A percentile compares a stretch with the other conserved stretches of the same genome.
Evolutionary conservation across 345 rosid species (phyloP).

Genomic region (Kandelia obovata): DNA sequence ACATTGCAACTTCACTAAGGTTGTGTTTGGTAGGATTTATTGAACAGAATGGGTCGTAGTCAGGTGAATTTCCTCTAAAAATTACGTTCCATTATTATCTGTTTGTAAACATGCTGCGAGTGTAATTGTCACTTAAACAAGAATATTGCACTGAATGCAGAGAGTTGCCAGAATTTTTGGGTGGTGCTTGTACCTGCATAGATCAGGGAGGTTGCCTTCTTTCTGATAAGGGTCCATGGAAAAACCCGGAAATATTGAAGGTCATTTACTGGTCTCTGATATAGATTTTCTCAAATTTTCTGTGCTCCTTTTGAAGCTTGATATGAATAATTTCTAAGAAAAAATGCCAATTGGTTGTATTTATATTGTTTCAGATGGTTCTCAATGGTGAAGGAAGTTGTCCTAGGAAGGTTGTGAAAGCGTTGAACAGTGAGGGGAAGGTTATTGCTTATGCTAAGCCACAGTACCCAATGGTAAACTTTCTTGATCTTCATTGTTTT

Average conservation of each 20-base stretch:
- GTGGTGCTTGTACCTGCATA: conserved; percentile 84
- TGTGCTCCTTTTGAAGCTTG: too few species aligned
- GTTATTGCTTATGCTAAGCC: conserved; percentile 95
- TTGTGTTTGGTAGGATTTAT: too few species aligned
- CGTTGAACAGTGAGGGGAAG: conserved; percentile 85
- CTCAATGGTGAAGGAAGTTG: conserved; percentile 69
- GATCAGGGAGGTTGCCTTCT: conserved; percentile 90
- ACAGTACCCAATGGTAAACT: conserved; percentile 54
- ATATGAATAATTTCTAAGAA: too few species aligned
- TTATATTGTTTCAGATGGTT: conserved; percentile 60
- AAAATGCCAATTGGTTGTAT: background rate
- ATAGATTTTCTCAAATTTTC: background rate
- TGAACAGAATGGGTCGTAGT: too few species aligned
- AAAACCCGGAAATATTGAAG: conserved; percentile 74
- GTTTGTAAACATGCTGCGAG: background rate
- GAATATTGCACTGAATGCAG: conserved; percentile 34
- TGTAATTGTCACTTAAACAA: background rate
- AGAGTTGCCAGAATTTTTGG: conserved; percentile 91
- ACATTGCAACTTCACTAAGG: too few species aligned
- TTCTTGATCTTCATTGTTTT: conserved; percentile 4
- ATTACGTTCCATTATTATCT: too few species aligned
- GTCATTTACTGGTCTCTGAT: conserved; percentile 31
- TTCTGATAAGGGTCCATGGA: conserved; percentile 99
- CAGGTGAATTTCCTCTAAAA: too few species aligned
- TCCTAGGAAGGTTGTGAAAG: conserved; percentile 88